Conservation (phyloP, 202 grass and related monocot species). For the Zizania palustris region DNA sequence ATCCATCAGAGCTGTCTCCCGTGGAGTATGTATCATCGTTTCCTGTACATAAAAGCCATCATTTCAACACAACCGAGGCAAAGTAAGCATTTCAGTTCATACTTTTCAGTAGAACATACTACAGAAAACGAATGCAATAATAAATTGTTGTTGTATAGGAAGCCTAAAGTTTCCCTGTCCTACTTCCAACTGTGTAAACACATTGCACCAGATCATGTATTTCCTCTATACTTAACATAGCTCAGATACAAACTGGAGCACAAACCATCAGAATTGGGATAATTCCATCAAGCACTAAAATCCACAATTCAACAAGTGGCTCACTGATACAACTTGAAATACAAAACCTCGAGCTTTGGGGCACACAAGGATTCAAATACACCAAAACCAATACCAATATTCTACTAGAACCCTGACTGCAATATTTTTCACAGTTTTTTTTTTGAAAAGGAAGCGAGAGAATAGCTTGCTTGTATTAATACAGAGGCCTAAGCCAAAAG, state of each 20-base stretch:
- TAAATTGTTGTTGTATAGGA: not conserved
- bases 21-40: slow-evolving; percentile 53
- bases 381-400: not conserved
- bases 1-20: slow-evolving; percentile 54
- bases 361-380: slow-evolving; percentile 5
- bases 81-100: not conserved
- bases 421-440: not conserved
- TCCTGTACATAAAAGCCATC: slow-evolving; percentile 49
- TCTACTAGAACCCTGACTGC: not conserved
- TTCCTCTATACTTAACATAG: not conserved
- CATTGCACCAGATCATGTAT: not conserved
- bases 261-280: not conserved
- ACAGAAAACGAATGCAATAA: not conserved
- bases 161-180: not conserved
- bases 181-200: not conserved
- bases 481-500: too few relatives aligned
- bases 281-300: not conserved
- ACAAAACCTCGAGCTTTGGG: not conserved
- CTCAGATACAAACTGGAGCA: slow-evolving; percentile 4
- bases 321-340: not conserved
- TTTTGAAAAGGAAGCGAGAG: too few relatives aligned
- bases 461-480: too few relatives aligned
- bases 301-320: not conserved
- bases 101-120: not conserved
- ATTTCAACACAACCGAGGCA: not conserved